Conservation (phyloP, 2,329 filamentous ascomycete species). For the Exophiala alcalophila region DNA sequence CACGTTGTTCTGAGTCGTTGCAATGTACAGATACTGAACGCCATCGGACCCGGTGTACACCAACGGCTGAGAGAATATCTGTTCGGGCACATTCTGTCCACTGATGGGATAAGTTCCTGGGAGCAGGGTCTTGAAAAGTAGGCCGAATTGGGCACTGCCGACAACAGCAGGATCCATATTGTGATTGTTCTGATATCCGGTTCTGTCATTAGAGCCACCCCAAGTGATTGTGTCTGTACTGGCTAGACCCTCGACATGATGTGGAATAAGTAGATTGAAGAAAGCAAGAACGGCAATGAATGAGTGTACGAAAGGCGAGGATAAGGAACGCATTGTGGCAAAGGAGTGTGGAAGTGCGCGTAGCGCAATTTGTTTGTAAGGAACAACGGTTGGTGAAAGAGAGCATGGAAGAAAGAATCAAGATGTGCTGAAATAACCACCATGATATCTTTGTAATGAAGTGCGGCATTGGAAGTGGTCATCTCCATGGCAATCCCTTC, state of each 20-base stretch:
- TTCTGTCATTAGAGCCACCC: constrained; percentile 25
- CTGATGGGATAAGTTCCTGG: constrained; percentile 48
- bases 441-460: constrained; percentile 1
- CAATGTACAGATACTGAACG: constrained; percentile 55
- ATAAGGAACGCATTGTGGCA: constrained; percentile 11
- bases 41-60: constrained; percentile 52
- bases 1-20: constrained; percentile 48
- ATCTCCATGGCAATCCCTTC: too few species aligned
- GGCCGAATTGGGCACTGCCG: constrained; percentile 50
- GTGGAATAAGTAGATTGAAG: constrained; percentile 12
- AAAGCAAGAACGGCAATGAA: constrained; percentile 14
- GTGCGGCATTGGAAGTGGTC: not conserved
- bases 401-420: constrained; percentile 2
- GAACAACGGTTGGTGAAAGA: constrained; percentile 4
- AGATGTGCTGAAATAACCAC: not conserved
- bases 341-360: constrained; percentile 11
- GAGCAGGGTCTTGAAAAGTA: constrained; percentile 41
- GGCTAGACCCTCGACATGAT: constrained; percentile 15
- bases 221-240: constrained; percentile 27
- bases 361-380: constrained; percentile 11
- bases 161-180: constrained; percentile 63
- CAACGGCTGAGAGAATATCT: constrained; percentile 53
- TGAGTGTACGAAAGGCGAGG: constrained; percentile 6
- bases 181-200: constrained; percentile 47
- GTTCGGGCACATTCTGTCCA: constrained; percentile 46